Evolutionary conservation across 2,329 filamentous ascomycete species (phyloP).

Genomic region (Furcasterigmium sp.): DNA sequence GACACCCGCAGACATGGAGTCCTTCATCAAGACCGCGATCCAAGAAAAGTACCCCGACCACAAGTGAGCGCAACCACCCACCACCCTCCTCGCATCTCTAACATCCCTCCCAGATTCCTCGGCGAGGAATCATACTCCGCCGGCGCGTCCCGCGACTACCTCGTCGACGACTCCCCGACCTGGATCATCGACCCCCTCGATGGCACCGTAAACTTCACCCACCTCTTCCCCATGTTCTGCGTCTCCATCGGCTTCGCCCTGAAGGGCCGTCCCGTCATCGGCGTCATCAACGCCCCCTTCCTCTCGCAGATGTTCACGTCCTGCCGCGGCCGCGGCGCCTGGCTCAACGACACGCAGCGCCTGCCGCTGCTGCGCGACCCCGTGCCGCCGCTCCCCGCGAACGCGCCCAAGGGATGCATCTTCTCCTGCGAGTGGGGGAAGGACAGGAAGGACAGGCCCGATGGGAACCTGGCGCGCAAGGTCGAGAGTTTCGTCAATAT

Average conservation of each 20-base stretch:
- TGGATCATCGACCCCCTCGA: slow-evolving; percentile 77
- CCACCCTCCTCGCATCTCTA: background rate
- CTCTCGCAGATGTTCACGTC: slow-evolving; percentile 65
- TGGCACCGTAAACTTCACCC: slow-evolving; percentile 77
- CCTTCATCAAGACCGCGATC: slow-evolving; percentile 60
- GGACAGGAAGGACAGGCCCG: slow-evolving; percentile 59
- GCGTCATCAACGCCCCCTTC: slow-evolving; percentile 69
- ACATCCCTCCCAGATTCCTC: slow-evolving; percentile 51
- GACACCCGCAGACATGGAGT: slow-evolving; percentile 52
- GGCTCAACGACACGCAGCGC: slow-evolving; percentile 57
- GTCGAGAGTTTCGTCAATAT: slow-evolving; percentile 72
- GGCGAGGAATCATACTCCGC: slow-evolving; percentile 74
- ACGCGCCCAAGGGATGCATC: slow-evolving; percentile 64
- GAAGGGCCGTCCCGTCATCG: slow-evolving; percentile 55
- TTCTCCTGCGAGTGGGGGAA: slow-evolving; percentile 80
- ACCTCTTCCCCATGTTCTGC: slow-evolving; percentile 77
- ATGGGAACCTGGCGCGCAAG: slow-evolving; percentile 66
- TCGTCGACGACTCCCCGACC: slow-evolving; percentile 58
- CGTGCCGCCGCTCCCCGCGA: slow-evolving; percentile 55
- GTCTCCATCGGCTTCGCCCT: slow-evolving; percentile 69
- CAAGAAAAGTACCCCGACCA: slow-evolving; percentile 57
- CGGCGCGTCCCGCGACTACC: slow-evolving; percentile 60
- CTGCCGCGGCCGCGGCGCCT: slow-evolving; percentile 61
- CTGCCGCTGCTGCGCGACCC: slow-evolving; percentile 61
- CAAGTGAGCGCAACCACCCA: slow-evolving; percentile 40